Percentiles rank a stretch among this genome's conserved stretches.
Conservation (phyloP, 495 filamentous ascomycete species). For the Hypoxylon perforatum region DNA sequence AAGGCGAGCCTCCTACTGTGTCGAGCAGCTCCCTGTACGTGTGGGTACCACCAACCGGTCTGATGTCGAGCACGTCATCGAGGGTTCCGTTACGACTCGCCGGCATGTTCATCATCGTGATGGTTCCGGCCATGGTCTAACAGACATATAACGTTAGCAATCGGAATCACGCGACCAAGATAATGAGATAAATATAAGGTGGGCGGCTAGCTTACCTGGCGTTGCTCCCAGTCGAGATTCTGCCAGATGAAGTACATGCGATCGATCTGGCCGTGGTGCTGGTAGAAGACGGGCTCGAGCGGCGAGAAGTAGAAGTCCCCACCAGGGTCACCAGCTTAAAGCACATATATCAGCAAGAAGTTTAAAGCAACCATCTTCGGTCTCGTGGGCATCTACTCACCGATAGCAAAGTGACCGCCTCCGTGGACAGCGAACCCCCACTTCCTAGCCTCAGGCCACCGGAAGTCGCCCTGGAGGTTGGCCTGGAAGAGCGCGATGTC, state of each 20-base stretch:
- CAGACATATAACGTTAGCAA: not conserved
- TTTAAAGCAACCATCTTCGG: too few species aligned
- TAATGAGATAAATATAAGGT: not conserved
- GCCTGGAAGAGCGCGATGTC: constrained; percentile 52
- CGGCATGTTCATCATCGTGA: constrained; percentile 54
- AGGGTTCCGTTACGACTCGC: constrained; percentile 48
- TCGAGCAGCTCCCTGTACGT: constrained; percentile 40
- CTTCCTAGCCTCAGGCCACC: constrained; percentile 36
- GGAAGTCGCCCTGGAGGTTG: constrained; percentile 51
- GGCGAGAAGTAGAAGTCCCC: constrained; percentile 70
- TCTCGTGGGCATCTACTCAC: constrained; percentile 29
- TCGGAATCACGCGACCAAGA: not conserved
- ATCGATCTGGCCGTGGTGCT: constrained; percentile 78
- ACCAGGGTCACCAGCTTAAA: constrained; percentile 48
- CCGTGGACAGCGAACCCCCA: constrained; percentile 51
- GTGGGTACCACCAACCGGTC: constrained; percentile 33
- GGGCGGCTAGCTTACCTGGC: constrained; percentile 52
- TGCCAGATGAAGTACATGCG: constrained; percentile 80
- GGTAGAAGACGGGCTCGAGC: constrained; percentile 75
- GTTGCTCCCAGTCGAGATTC: constrained; percentile 51
- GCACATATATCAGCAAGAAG: constrained; percentile 2
- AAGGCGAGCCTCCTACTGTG: constrained; percentile 45
- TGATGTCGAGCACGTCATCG: constrained; percentile 45
- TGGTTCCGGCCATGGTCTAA: constrained; percentile 55
- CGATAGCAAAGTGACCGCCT: constrained; percentile 52